Evolutionary conservation across 805 yeast genomes (phyloP).

Genomic region (Scheffersomyces spartinae): DNA sequence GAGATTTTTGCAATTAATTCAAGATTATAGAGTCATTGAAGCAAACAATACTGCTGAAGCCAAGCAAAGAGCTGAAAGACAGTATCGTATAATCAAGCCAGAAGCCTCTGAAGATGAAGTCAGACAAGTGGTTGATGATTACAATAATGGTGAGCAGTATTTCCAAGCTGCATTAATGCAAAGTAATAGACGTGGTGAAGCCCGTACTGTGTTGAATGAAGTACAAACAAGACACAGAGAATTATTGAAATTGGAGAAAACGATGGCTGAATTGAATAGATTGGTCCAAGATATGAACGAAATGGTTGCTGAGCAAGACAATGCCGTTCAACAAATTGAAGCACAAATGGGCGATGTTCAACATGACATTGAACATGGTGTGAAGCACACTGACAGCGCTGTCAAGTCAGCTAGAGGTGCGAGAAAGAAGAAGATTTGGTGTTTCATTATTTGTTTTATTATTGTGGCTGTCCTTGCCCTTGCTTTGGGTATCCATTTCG

Average conservation of each 20-base stretch:
- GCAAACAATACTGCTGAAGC: slow-evolving; percentile 77
- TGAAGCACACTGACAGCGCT: slow-evolving; percentile 87
- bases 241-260: slow-evolving; percentile 85
- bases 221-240: slow-evolving; percentile 95
- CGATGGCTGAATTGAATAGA: slow-evolving; percentile 92
- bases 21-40: slow-evolving; percentile 78
- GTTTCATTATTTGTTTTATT: slow-evolving; percentile 51
- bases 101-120: slow-evolving; percentile 78
- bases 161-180: slow-evolving; percentile 87
- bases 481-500: too few species aligned
- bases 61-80: slow-evolving; percentile 83
- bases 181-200: slow-evolving; percentile 87
- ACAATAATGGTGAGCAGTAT: slow-evolving; percentile 73
- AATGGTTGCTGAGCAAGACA: slow-evolving; percentile 91
- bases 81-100: slow-evolving; percentile 81
- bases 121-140: slow-evolving; percentile 71
- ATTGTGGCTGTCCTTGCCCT: slow-evolving; percentile 56
- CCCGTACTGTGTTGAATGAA: slow-evolving; percentile 88
- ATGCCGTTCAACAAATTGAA: slow-evolving; percentile 70
- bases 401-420: slow-evolving; percentile 80
- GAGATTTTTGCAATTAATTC: slow-evolving; percentile 76
- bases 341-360: slow-evolving; percentile 76
- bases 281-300: slow-evolving; percentile 94
- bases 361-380: slow-evolving; percentile 85
- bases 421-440: slow-evolving; percentile 84